Evolutionary conservation across 257 asterid species (phyloP).

Genomic region (Plantago major): DNA sequence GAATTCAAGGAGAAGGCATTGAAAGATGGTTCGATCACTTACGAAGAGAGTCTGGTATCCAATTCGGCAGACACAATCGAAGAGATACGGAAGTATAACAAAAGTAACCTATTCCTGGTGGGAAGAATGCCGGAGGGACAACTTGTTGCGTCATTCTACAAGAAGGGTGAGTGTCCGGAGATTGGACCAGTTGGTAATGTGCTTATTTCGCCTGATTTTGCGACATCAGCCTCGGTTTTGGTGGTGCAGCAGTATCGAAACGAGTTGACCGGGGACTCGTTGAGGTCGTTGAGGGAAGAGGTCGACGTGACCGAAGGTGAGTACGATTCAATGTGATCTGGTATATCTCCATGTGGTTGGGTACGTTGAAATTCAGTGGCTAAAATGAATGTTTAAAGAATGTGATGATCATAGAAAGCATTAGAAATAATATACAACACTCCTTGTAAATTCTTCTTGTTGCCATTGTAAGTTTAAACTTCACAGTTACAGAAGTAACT

Average conservation of each 20-base stretch:
- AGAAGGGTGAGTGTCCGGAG: conserved; percentile 35
- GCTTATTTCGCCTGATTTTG: conserved; percentile 26
- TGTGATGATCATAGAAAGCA: background rate
- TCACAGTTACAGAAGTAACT: too few relatives aligned
- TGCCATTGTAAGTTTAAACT: background rate
- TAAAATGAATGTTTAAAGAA: background rate
- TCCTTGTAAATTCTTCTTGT: background rate
- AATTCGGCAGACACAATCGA: conserved; percentile 22
- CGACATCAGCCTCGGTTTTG: conserved; percentile 34
- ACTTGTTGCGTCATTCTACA: conserved; percentile 21
- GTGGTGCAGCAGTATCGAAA: conserved; percentile 39
- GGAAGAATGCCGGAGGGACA: conserved; percentile 45
- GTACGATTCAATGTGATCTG: conserved; percentile 6
- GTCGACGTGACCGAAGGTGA: conserved; percentile 16
- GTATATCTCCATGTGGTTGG: too few relatives aligned
- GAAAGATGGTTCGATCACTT: conserved; percentile 27
- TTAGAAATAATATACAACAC: conserved; percentile 2
- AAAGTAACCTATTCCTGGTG: conserved; percentile 34
- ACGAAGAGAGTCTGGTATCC: conserved; percentile 29
- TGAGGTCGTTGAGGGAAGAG: conserved; percentile 21
- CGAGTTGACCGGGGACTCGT: conserved; percentile 19
- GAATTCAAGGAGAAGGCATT: conserved; percentile 22
- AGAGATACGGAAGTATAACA: conserved; percentile 13
- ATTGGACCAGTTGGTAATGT: conserved; percentile 38
- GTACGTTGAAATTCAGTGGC: conserved; percentile 2